These are phyloP conservation scores for Bocquillonia castaneifolia DNA, from an alignment of 441 rosid species.

Conservation along the genomic window DNA sequence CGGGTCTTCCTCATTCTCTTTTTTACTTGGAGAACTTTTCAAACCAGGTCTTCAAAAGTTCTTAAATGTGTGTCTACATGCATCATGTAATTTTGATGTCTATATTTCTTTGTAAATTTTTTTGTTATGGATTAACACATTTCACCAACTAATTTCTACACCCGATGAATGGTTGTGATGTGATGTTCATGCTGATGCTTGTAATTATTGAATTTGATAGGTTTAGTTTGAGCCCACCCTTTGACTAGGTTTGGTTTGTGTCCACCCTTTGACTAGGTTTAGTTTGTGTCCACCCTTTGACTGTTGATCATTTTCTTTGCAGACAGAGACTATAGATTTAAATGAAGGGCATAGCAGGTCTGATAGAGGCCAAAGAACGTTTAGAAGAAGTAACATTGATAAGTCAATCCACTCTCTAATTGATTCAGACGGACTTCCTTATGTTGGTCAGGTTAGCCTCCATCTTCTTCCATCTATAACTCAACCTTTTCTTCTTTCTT, in stretches of 20 bases:
- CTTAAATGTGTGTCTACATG: neutral
- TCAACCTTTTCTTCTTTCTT: neutral
- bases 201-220: neutral
- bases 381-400: constrained; percentile 51
- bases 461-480: neutral
- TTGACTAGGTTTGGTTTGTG: constrained; percentile 7
- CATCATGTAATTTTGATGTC: neutral
- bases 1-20: neutral
- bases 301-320: constrained; percentile 22
- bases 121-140: neutral
- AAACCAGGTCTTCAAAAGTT: neutral
- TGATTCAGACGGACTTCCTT: constrained; percentile 93
- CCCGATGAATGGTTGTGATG: neutral
- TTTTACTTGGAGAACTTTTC: neutral
- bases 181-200: neutral
- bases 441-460: constrained; percentile 77
- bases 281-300: neutral
- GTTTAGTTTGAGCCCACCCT: constrained; percentile 10
- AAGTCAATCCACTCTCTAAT: constrained; percentile 46
- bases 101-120: neutral
- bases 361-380: constrained; percentile 40
- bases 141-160: too few species aligned
- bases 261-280: too few species aligned
- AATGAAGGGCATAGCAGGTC: constrained; percentile 51
- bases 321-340: constrained; percentile 89